phyloP scores from a whole-genome alignment of 176 grass and related monocot genomes.

The Secale cereale region DNA sequence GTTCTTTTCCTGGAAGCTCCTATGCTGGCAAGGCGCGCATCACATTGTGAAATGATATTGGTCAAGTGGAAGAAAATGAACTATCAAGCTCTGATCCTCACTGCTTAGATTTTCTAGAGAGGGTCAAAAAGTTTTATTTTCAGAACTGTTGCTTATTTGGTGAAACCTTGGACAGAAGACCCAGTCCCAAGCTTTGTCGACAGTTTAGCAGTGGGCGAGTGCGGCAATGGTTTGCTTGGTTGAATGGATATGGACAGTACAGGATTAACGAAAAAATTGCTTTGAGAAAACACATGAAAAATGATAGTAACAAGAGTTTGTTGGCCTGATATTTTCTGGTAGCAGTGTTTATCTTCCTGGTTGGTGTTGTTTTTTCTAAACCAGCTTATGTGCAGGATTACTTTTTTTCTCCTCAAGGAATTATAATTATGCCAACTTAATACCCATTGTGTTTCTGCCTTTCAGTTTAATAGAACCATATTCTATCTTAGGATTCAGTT shows the following conservation, averaged over 20 bases:
- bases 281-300: not conserved
- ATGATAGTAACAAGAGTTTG: not conserved
- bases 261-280: not conserved
- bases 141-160: not conserved
- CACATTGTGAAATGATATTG: not conserved
- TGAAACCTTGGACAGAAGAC: not conserved
- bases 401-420: not conserved
- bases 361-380: not conserved
- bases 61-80: not conserved
- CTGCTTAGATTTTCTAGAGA: not conserved
- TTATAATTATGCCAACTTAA: not conserved
- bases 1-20: not conserved
- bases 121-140: not conserved
- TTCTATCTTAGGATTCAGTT: not conserved
- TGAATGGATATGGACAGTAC: not conserved
- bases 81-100: not conserved
- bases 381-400: not conserved
- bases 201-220: not conserved
- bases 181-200: not conserved
- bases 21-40: not conserved
- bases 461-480: not conserved
- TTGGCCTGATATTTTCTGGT: not conserved
- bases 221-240: not conserved
- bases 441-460: not conserved
- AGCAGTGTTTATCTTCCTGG: not conserved